Conservation (phyloP, 495 filamentous ascomycete species). For the Tetracladium setigerum region DNA sequence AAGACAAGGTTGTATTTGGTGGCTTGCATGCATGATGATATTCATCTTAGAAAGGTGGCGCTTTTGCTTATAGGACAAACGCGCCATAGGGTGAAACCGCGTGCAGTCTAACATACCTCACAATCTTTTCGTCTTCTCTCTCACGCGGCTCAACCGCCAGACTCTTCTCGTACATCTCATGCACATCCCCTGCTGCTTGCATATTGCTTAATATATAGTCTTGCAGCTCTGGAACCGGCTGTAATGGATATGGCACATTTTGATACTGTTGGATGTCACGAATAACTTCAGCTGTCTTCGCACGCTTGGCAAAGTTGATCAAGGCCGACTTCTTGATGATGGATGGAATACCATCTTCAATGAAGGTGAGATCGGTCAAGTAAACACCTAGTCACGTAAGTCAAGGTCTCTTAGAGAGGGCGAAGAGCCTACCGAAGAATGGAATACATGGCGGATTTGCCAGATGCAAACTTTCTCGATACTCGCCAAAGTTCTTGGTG, state of each 20-base stretch:
- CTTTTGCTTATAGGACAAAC: conserved; percentile 3
- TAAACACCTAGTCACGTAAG: conserved; percentile 66
- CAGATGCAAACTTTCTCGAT: conserved; percentile 82
- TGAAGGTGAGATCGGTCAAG: conserved; percentile 95
- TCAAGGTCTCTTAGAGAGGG: not conserved
- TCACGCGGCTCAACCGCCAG: conserved; percentile 89
- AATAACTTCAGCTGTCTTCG: conserved; percentile 96
- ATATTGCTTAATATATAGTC: conserved; percentile 96
- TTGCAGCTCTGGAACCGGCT: conserved; percentile 84
- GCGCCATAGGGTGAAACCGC: conserved; percentile 8
- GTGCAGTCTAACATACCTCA: conserved; percentile 40
- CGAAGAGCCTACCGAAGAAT: conserved; percentile 73
- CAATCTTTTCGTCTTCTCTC: conserved; percentile 81
- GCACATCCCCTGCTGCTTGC: conserved; percentile 86
- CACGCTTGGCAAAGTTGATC: conserved; percentile 97
- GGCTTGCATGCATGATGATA: conserved; percentile 7
- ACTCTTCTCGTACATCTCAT: conserved; percentile 98
- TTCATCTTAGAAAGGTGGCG: not conserved
- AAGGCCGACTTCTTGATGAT: conserved; percentile 89
- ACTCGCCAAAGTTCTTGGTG: conserved; percentile 97
- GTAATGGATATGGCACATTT: conserved; percentile 85
- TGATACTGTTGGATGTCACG: conserved; percentile 98
- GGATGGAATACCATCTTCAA: conserved; percentile 95
- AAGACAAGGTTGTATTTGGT: not conserved
- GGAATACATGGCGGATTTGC: conserved; percentile 97